phyloP scores from a whole-genome alignment of 1,284 basidiomycete species.

The Tetrapyrgos nigripes region DNA sequence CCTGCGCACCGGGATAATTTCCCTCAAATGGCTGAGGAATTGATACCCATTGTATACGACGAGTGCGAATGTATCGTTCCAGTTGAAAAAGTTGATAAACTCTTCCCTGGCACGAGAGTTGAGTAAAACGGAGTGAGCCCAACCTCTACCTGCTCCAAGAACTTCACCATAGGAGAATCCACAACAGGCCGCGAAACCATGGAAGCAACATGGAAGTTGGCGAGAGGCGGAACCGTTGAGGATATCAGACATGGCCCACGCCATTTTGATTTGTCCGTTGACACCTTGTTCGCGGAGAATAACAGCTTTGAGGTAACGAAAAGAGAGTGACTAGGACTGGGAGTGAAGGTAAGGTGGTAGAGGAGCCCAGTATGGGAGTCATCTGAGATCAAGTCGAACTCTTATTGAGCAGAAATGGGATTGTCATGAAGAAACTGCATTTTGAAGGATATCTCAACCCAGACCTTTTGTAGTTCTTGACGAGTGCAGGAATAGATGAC shows the following conservation, averaged over 20 bases:
- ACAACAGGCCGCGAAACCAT: constrained; percentile 94
- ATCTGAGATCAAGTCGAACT: constrained; percentile 82
- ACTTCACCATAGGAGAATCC: constrained; percentile 99
- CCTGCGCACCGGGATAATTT: constrained; percentile 85
- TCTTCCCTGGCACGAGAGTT: constrained; percentile 77
- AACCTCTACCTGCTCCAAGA: constrained; percentile 96
- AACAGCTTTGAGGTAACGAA: constrained; percentile 85
- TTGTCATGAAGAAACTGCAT: constrained; percentile 95
- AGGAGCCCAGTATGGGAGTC: constrained; percentile 71
- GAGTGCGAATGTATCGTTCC: constrained; percentile 86
- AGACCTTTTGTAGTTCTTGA: constrained; percentile 79
- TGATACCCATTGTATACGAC: constrained; percentile 99
- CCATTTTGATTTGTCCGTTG: constrained; percentile 99
- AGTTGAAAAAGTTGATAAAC: constrained; percentile 84
- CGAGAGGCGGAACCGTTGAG: constrained; percentile 73
- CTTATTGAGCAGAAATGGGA: constrained; percentile 78
- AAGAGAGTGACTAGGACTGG: constrained; percentile 39
- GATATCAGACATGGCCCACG: constrained; percentile 98
- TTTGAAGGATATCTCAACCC: constrained; percentile 94
- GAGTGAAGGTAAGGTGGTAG: constrained; percentile 76
- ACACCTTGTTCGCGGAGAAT: constrained; percentile 98
- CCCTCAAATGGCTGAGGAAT: constrained; percentile 88
- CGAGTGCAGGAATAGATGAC: constrained; percentile 74
- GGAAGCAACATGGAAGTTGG: constrained; percentile 81
- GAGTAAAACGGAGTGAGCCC: constrained; percentile 94